Conservation (phyloP, 805 yeast species). For the Helenozyma rhizophorensis region DNA sequence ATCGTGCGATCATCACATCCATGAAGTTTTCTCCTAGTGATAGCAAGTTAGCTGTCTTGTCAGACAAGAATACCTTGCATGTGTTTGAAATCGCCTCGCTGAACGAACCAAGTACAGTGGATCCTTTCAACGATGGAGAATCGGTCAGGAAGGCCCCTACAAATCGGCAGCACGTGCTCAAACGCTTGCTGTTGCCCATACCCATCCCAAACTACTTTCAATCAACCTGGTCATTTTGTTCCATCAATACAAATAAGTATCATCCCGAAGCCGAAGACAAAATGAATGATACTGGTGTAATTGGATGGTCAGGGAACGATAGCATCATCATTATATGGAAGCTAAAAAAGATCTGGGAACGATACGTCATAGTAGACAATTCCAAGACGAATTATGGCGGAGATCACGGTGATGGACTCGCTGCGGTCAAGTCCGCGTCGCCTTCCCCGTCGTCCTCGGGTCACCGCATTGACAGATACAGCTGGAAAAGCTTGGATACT, state of each 20-base stretch:
- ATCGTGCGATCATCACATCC: slow-evolving; percentile 74
- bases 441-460: not conserved
- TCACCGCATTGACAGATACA: slow-evolving; percentile 56
- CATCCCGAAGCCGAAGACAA: slow-evolving; percentile 19
- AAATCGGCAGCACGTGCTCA: slow-evolving; percentile 64
- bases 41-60: slow-evolving; percentile 71
- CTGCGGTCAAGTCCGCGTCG: not conserved
- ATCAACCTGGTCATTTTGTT: slow-evolving; percentile 85
- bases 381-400: not conserved
- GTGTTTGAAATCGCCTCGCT: slow-evolving; percentile 52
- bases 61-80: slow-evolving; percentile 88
- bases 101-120: not conserved
- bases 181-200: slow-evolving; percentile 55
- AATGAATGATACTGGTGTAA: slow-evolving; percentile 27
- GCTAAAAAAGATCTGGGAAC: slow-evolving; percentile 76
- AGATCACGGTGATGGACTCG: not conserved
- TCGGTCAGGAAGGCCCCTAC: slow-evolving; percentile 14
- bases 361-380: slow-evolving; percentile 64
- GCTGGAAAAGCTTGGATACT: slow-evolving; percentile 51
- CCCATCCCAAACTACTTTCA: slow-evolving; percentile 66
- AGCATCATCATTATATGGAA: slow-evolving; percentile 75
- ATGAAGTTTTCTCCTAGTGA: slow-evolving; percentile 82
- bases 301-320: slow-evolving; percentile 78
- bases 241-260: slow-evolving; percentile 50
- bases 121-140: slow-evolving; percentile 5